phyloP scores from a whole-genome alignment of 306 rosid genomes.

The Acmispon strigosus region DNA sequence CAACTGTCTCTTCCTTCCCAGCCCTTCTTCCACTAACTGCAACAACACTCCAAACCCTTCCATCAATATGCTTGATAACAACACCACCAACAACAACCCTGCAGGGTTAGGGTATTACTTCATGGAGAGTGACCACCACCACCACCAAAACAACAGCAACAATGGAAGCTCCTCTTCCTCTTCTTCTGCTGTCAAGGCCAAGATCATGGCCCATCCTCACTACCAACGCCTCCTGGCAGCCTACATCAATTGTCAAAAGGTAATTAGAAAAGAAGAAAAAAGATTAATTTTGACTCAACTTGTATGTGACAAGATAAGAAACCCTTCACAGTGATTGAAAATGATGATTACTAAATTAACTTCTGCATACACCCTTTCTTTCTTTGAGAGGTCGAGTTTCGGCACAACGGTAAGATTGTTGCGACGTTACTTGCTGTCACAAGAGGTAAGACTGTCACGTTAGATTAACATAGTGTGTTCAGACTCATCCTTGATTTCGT shows the following conservation, averaged over 20 bases:
- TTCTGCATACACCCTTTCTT: not conserved
- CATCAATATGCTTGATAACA: conserved; percentile 27
- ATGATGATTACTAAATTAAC: conserved; percentile 9
- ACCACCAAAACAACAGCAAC: conserved; percentile 10
- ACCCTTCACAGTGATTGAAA: not conserved
- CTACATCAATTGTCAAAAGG: conserved; percentile 92
- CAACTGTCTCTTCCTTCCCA: conserved; percentile 38
- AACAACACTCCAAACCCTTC: conserved; percentile 20
- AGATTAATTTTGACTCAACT: not conserved
- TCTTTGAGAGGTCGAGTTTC: too few relatives aligned
- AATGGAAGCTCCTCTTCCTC: conserved; percentile 38
- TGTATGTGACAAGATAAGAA: not conserved
- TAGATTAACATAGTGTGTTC: too few relatives aligned
- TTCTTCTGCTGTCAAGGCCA: conserved; percentile 55
- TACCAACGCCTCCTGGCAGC: conserved; percentile 88
- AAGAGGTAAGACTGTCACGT: too few relatives aligned
- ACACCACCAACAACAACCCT: not conserved
- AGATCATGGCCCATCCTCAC: conserved; percentile 98
- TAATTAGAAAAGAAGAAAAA: not conserved
- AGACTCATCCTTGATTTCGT: too few relatives aligned
- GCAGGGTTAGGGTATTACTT: conserved; percentile 45
- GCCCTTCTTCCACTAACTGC: conserved; percentile 26
- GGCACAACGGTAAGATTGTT: too few relatives aligned
- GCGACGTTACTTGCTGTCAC: too few relatives aligned
- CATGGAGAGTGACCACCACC: conserved; percentile 47